Conservation (phyloP, 2,329 filamentous ascomycete genomes). For the Epichloe gansuensis region DNA sequence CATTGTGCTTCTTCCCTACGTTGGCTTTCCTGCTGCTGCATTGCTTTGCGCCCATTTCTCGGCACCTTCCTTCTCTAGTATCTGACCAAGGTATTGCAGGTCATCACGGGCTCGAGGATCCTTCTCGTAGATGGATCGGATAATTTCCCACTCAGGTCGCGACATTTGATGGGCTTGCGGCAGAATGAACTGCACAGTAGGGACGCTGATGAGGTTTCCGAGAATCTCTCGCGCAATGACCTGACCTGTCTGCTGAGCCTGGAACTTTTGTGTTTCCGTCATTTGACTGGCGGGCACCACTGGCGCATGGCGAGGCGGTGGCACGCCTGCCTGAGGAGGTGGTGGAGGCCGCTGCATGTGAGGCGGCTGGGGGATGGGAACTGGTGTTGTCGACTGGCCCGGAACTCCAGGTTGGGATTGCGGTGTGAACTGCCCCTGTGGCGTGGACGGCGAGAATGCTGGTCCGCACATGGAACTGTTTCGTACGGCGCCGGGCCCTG, state of each 20-base stretch:
- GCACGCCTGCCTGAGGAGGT: constrained; percentile 5
- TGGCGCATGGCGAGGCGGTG: background rate
- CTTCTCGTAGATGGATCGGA: constrained; percentile 53
- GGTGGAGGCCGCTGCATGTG: constrained; percentile 11
- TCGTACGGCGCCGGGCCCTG: constrained; percentile 24
- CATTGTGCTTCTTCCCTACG: background rate
- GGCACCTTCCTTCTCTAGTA: constrained; percentile 37
- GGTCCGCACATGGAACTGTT: constrained; percentile 37
- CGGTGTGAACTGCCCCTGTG: constrained; percentile 21
- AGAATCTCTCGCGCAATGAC: constrained; percentile 49
- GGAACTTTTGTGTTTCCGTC: constrained; percentile 23
- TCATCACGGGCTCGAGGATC: constrained; percentile 55
- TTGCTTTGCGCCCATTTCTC: constrained; percentile 9
- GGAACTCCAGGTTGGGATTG: constrained; percentile 18
- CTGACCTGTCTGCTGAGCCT: constrained; percentile 39
- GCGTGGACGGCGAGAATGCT: constrained; percentile 41
- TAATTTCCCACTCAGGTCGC: constrained; percentile 59
- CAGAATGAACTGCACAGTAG: constrained; percentile 56
- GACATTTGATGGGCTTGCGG: constrained; percentile 56
- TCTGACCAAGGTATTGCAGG: constrained; percentile 39
- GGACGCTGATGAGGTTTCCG: constrained; percentile 46
- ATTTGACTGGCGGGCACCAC: constrained; percentile 9
- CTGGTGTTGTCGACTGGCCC: constrained; percentile 22
- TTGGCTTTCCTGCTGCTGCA: constrained; percentile 2
- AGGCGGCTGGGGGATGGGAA: constrained; percentile 23